A percentile compares a stretch with the other conserved stretches of the same genome.
Conservation (phyloP, 2,329 filamentous ascomycete genomes). For the Arthrobotrys sinensis region DNA sequence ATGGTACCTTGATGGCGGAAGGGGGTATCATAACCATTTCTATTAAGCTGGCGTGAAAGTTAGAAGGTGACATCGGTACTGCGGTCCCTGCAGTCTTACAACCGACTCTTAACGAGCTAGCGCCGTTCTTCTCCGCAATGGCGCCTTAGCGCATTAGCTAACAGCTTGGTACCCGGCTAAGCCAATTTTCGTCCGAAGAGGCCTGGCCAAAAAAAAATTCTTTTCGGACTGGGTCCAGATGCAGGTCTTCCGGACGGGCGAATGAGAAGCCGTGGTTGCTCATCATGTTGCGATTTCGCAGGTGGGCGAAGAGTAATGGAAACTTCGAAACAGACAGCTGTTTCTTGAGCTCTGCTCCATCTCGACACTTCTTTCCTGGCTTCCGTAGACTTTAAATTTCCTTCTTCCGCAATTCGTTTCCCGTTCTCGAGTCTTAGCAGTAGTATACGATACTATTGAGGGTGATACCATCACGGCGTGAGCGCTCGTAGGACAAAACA, state of each 20-base stretch:
- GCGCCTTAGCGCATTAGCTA: constrained; percentile 13
- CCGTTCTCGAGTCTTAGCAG: background rate
- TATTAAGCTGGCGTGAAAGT: background rate
- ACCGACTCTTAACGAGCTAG: constrained; percentile 10
- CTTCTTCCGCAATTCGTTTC: background rate
- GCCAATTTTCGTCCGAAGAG: constrained; percentile 39
- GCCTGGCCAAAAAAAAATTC: constrained; percentile 29
- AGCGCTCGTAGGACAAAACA: background rate
- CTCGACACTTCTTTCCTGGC: constrained; percentile 6
- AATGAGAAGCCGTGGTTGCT: constrained; percentile 39
- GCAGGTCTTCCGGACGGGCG: constrained; percentile 14
- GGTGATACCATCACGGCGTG: background rate
- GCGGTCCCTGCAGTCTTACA: background rate
- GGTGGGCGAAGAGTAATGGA: background rate
- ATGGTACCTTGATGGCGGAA: no score
- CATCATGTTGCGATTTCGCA: constrained; percentile 45
- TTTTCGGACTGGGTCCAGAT: constrained; percentile 29
- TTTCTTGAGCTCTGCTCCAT: background rate
- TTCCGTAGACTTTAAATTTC: constrained; percentile 16
- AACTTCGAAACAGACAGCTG: no score
- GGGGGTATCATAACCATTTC: no score
- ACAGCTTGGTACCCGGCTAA: constrained; percentile 10
- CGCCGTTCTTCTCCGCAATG: constrained; percentile 22
- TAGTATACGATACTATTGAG: background rate
- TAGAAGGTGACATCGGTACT: constrained; percentile 21